Evolutionary conservation across 495 filamentous ascomycete genomes (phyloP), one percentile per base, ranked within the genome.

Genomic region (Gamarada debralockiae): DNA sequence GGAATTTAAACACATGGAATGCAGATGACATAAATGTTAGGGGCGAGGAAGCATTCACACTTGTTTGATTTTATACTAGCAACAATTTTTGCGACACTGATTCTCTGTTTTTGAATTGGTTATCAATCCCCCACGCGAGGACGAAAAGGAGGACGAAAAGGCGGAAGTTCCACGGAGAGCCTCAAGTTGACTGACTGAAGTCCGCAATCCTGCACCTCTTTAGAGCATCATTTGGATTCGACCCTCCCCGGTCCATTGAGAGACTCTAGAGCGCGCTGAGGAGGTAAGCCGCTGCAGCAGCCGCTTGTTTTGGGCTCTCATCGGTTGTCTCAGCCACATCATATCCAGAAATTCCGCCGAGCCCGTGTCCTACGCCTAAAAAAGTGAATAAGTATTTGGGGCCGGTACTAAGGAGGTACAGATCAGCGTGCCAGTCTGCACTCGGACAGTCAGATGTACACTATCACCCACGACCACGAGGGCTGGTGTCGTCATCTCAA

Each of bases 321-420:
- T 75, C 72, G 53, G 62, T 27, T 0, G 66, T 63, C 57, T 74
- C 72, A 2, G n/a, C 45, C 7, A 64, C 58, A 48, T 73, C 70
- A 66, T 67, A 74, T 0, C 70, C 70, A 29, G 64, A 64, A 1
- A 75, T 60, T 1, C 71, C 72, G 1, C 72, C 72, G 14, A 75
- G 52, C 0, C 60, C 59, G 23, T 75, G 72, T 31, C 57, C 55
- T 2, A 44, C 70, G 0, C 67, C 68, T 15, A 64, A 62, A 7
- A 73, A 36, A 24, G 54, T 65, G 7, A 75, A 51, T 50, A 74
- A 43, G 13, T 63, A 63, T 57, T 71, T 74, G 0, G 65, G 61
- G 0, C 72, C 71, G 3, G 67, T 56, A 12, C 68, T 58, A 13
- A 58, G 57, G 12, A 47, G 24, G 54, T 73, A 75, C 24, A 61